These are phyloP conservation scores for Gastrodia elata DNA, from an alignment of 106 monocot genomes.

Conservation along the genomic window DNA sequence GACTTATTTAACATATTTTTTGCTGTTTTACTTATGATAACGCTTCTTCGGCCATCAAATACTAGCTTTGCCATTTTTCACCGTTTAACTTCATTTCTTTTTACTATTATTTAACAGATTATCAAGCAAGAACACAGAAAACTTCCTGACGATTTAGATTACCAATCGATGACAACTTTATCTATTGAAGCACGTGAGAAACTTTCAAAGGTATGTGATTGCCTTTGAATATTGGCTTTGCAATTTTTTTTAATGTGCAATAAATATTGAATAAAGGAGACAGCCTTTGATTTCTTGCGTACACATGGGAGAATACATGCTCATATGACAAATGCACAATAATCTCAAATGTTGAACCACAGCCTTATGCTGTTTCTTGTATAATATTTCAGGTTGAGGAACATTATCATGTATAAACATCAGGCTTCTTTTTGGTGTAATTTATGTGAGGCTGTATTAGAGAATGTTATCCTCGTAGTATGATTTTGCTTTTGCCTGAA, in stretches of 20 bases:
- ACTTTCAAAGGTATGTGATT: slow-evolving; percentile 77
- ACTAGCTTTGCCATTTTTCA: neutral
- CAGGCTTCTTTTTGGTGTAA: too few relatives aligned
- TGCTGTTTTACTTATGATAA: neutral
- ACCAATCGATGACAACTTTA: slow-evolving; percentile 74
- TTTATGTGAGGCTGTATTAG: too few relatives aligned
- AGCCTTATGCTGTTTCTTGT: too few relatives aligned
- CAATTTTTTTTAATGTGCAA: neutral
- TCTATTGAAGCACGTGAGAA: slow-evolving; percentile 94
- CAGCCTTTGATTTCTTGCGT: too few relatives aligned
- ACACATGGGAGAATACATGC: too few relatives aligned
- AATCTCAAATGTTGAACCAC: too few relatives aligned
- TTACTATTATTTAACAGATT: slow-evolving; percentile 39
- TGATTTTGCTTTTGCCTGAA: neutral
- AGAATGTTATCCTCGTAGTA: neutral
- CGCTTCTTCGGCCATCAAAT: neutral
- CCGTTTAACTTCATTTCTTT: neutral
- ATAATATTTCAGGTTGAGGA: too few relatives aligned
- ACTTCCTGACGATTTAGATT: slow-evolving; percentile 87
- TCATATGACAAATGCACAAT: too few relatives aligned
- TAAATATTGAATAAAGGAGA: too few relatives aligned
- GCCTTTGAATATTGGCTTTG: neutral
- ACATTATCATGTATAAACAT: too few relatives aligned
- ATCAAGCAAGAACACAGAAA: slow-evolving; percentile 82
- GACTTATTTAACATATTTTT: neutral